These are phyloP conservation scores for Paramecium sexaurelia DNA, from an alignment of 73 alveolate genomes.

Conservation along the genomic window DNA sequence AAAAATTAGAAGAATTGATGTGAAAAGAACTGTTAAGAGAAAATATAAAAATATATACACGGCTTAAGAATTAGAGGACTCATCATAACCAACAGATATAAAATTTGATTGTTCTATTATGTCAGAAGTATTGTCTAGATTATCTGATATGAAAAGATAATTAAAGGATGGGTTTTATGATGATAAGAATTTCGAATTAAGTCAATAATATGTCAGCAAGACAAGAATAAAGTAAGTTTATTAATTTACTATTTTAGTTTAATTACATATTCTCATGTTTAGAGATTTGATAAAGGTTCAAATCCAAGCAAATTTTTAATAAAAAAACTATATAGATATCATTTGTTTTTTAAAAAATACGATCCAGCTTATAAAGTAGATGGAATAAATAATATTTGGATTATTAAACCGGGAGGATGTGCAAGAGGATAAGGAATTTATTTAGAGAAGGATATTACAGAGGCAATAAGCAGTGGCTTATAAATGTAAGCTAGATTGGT, in stretches of 20 bases:
- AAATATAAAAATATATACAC: conserved; percentile 44
- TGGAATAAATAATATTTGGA: conserved; percentile 80
- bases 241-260: not conserved
- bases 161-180: conserved; percentile 53
- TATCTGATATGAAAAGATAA: conserved; percentile 21
- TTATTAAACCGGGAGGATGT: conserved; percentile 81
- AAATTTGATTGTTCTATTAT: conserved; percentile 19
- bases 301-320: conserved; percentile 10
- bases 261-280: conserved; percentile 22
- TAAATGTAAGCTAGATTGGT: conserved; percentile 78
- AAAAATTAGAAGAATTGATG: conserved; percentile 18
- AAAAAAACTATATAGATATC: not conserved
- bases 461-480: conserved; percentile 70
- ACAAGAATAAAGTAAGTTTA: conserved; percentile 15
- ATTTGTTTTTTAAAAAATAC: conserved; percentile 23
- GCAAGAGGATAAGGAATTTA: conserved; percentile 85
- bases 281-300: conserved; percentile 23
- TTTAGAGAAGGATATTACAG: conserved; percentile 68
- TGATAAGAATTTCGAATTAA: conserved; percentile 47
- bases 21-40: conserved; percentile 54
- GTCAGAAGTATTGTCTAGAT: conserved; percentile 28
- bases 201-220: not conserved
- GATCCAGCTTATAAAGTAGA: conserved; percentile 66
- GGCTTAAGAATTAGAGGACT: not conserved
- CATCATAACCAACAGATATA: not conserved